Conservation (phyloP, 495 filamentous ascomycete species). For the Penicillium roqueforti region DNA sequence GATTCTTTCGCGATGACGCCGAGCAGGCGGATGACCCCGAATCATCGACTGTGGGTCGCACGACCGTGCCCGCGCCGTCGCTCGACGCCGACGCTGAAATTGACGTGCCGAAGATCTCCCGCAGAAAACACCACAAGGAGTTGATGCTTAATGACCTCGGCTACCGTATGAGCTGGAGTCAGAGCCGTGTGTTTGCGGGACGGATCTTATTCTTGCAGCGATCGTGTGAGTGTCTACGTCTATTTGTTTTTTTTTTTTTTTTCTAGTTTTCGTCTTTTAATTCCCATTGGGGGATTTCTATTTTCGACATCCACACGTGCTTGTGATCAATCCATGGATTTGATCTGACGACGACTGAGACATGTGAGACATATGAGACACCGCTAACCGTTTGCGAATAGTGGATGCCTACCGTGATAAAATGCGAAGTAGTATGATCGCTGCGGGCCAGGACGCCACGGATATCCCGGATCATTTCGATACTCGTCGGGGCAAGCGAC, state of each 20-base stretch:
- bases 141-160: constrained; percentile 85
- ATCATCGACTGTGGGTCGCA: constrained; percentile 44
- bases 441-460: constrained; percentile 64
- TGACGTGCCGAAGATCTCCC: constrained; percentile 66
- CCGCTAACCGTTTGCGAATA: constrained; percentile 29
- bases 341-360: background rate
- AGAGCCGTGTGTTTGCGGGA: constrained; percentile 80
- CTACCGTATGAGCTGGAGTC: constrained; percentile 92
- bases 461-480: constrained; percentile 80
- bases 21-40: constrained; percentile 55
- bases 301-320: constrained; percentile 1
- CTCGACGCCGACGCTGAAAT: constrained; percentile 70
- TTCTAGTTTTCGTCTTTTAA: background rate
- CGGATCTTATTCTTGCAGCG: constrained; percentile 86
- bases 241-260: background rate
- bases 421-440: constrained; percentile 75
- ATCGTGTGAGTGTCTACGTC: constrained; percentile 69
- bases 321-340: too few species aligned
- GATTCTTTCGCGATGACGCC: constrained; percentile 61
- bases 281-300: background rate
- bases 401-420: constrained; percentile 96
- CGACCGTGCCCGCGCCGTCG: constrained; percentile 66
- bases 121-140: constrained; percentile 67
- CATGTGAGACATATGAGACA: constrained; percentile 1
- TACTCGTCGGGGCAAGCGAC: constrained; percentile 80